Conservation (phyloP, 352 stramenopile genomes). For the Globisporangium paroecandrum region DNA sequence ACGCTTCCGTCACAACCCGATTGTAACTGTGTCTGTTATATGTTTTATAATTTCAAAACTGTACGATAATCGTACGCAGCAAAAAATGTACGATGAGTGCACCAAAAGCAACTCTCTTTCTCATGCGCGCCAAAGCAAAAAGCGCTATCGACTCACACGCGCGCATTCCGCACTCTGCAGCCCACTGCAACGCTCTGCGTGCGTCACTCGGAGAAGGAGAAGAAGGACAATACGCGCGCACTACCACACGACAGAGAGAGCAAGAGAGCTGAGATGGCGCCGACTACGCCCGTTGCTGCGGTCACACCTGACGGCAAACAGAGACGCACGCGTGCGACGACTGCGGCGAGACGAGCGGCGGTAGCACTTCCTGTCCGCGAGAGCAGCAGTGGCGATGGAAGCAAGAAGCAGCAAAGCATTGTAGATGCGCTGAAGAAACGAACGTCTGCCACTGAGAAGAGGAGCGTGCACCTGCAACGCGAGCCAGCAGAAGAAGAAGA, state of each 20-base stretch:
- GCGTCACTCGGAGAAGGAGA: not conserved
- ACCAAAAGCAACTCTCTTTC: not conserved
- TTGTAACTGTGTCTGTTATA: no score
- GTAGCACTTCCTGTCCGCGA: not conserved
- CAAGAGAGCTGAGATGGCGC: not conserved
- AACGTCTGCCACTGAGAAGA: not conserved
- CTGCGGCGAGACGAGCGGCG: conserved; percentile 12
- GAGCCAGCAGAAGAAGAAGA: not conserved
- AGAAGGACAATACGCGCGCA: not conserved
- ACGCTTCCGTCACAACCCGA: no score
- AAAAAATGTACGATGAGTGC: not conserved
- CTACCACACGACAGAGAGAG: not conserved
- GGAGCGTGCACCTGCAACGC: not conserved
- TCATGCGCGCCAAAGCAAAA: not conserved
- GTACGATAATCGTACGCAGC: no score
- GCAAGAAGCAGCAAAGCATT: not conserved
- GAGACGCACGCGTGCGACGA: conserved; percentile 16
- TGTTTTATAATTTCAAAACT: no score
- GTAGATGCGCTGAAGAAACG: not conserved
- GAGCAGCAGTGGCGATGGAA: not conserved
- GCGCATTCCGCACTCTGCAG: not conserved
- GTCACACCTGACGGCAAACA: not conserved
- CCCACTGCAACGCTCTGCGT: not conserved
- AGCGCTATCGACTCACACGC: not conserved
- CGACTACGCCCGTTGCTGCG: not conserved